Evolutionary conservation across 208 protist genomes (phyloP).

Genomic region (Leishmania tarentolae): DNA sequence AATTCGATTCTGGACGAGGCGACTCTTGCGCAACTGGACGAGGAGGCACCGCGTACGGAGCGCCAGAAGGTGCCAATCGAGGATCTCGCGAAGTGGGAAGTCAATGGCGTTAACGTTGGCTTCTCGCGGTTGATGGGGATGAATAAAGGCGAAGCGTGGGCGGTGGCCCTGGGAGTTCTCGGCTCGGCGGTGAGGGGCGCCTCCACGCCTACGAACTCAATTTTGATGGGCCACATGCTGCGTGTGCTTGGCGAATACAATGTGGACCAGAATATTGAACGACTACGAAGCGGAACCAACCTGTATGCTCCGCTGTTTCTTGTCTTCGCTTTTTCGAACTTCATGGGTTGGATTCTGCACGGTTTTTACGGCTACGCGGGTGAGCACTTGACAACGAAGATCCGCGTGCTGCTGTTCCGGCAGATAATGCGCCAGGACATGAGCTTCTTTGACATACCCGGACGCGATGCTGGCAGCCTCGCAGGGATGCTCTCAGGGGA

Average conservation of each 20-base stretch:
- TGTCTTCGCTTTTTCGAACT: constrained; percentile 36
- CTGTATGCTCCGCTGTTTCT: constrained; percentile 57
- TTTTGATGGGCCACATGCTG: constrained; percentile 60
- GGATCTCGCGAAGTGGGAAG: constrained; percentile 63
- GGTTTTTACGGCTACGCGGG: constrained; percentile 76
- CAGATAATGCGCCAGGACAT: constrained; percentile 84
- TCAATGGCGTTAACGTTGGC: constrained; percentile 38
- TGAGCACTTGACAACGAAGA: constrained; percentile 64
- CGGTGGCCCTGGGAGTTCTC: constrained; percentile 49
- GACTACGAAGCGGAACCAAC: constrained; percentile 42
- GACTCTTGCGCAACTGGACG: constrained; percentile 44
- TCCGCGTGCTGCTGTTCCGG: constrained; percentile 67
- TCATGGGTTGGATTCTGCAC: constrained; percentile 55
- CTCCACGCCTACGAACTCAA: constrained; percentile 36
- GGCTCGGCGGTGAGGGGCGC: constrained; percentile 53
- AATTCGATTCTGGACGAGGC: constrained; percentile 52
- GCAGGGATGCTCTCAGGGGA: constrained; percentile 78
- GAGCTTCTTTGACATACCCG: constrained; percentile 83
- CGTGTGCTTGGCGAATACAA: constrained; percentile 38
- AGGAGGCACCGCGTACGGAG: constrained; percentile 52
- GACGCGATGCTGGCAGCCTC: constrained; percentile 69
- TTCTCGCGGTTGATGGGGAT: constrained; percentile 50
- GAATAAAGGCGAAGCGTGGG: constrained; percentile 37
- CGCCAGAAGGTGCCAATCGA: constrained; percentile 61
- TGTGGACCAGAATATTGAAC: constrained; percentile 27